These are phyloP conservation scores for Zoysia pacifica DNA, from an alignment of 176 grass and related monocot species.

Conservation along the genomic window DNA sequence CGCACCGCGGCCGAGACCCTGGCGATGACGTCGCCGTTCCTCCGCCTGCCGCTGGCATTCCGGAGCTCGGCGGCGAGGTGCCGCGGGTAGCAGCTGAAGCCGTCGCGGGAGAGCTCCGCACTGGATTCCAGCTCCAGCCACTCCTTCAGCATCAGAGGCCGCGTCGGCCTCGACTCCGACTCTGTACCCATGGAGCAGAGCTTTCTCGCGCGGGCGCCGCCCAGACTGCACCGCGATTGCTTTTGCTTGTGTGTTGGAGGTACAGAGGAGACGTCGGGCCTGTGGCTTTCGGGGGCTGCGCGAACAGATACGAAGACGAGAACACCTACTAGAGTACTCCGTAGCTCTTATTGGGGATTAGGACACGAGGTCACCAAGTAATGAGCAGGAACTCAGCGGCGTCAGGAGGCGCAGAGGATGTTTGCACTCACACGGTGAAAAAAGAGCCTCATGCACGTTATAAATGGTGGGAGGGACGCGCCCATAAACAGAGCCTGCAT, in stretches of 20 bases:
- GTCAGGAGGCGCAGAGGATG: slow-evolving; percentile 37
- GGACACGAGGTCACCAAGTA: not conserved
- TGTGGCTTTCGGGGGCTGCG: not conserved
- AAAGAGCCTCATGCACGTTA: not conserved
- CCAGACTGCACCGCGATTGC: not conserved
- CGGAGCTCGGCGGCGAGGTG: slow-evolving; percentile 50
- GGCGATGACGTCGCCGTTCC: slow-evolving; percentile 44
- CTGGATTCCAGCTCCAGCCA: slow-evolving; percentile 67
- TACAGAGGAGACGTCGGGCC: slow-evolving; percentile 20
- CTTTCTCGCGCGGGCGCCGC: not conserved
- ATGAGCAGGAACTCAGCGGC: not conserved
- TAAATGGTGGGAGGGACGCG: not conserved
- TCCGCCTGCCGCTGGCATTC: slow-evolving; percentile 7
- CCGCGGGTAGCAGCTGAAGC: slow-evolving; percentile 55
- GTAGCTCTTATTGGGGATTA: not conserved
- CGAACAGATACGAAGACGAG: not conserved
- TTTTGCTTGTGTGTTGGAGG: slow-evolving; percentile 1
- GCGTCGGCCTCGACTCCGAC: slow-evolving; percentile 27
- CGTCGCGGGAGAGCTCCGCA: slow-evolving; percentile 54
- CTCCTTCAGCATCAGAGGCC: slow-evolving; percentile 69
- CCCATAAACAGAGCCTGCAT: slow-evolving; percentile 2
- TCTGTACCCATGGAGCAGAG: slow-evolving; percentile 31
- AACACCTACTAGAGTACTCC: too few relatives aligned
- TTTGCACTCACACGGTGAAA: not conserved
- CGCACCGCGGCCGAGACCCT: slow-evolving; percentile 54